Conservation (phyloP, 1,284 basidiomycete species). For the Boletus hoseneyae region DNA sequence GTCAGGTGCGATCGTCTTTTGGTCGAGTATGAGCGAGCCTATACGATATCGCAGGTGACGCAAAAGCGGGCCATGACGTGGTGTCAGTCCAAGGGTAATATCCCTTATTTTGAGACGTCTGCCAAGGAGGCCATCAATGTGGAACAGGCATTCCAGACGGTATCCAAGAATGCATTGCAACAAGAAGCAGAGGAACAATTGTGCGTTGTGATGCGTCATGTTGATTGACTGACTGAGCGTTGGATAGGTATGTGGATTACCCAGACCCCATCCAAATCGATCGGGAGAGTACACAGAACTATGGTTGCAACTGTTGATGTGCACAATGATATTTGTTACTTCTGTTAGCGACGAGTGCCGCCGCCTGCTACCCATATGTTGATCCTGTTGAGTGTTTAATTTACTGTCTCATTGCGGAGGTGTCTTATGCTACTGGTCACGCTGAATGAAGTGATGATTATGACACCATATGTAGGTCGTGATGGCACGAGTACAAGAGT, state of each 20-base stretch:
- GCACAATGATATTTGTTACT: constrained; percentile 26
- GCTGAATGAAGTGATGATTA: constrained; percentile 11
- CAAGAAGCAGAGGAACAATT: constrained; percentile 96
- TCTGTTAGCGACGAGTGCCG: constrained; percentile 26
- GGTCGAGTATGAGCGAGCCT: background rate
- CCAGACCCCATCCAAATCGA: constrained; percentile 99
- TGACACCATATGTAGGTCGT: constrained; percentile 17
- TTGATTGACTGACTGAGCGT: constrained; percentile 14
- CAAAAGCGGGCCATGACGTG: constrained; percentile 99
- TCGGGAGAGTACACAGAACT: constrained; percentile 86
- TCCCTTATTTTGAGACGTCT: constrained; percentile 99
- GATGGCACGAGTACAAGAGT: constrained; percentile 28
- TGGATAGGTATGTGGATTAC: constrained; percentile 89
- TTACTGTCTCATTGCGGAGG: constrained; percentile 24
- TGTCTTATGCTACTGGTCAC: constrained; percentile 25
- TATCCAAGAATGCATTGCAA: constrained; percentile 96
- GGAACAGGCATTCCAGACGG: constrained; percentile 99
- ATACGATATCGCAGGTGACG: constrained; percentile 63
- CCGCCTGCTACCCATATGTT: constrained; percentile 32
- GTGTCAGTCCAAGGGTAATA: constrained; percentile 99
- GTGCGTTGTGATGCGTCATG: constrained; percentile 46
- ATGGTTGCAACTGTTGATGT: constrained; percentile 86
- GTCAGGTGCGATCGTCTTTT: constrained; percentile 67
- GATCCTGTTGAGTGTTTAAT: constrained; percentile 34
- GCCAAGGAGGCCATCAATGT: constrained; percentile 99